Base-by-base conservation (phyloP, 768 basidiomycete genomes). In the Fistulinella prunicolor region DNA sequence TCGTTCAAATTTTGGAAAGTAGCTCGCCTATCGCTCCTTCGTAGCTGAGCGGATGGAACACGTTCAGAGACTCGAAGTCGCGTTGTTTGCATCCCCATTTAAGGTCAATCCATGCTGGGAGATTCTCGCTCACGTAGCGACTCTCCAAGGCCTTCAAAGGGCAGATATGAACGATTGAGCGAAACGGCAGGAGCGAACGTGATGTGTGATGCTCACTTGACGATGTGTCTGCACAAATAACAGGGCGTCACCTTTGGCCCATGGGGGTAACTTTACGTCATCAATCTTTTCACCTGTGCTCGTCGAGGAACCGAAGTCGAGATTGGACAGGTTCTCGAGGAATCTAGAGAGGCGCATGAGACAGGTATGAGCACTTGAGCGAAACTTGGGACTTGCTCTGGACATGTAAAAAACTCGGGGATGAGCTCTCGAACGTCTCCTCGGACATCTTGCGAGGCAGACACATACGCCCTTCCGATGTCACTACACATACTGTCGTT, bases 401-500 rank as follows among this genome's bases (percentile, higher is more conserved):
- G 89, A 53, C 82, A 87, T 3, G 83, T 86, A 54, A 78, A 93
- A 63, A 91, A 93, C 58, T 93, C 92, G 0, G 94, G 91, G 14
- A 95, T 92, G 22, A 97, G 75, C 61, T 97, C 94, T 49, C 94
- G 78, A 5, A 97, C 94, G 65, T 97, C 94, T 17, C 93, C 93
- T 38, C 94, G 76, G 43, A 89, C 79, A 60, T 96, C 93, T 29
- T 79, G 70, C 2, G 92, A 85, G 28, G 94, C 93, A 14, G 91
- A 94, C 29, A 81, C 77, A 65, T 90, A 95, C 2, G 94, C 78
- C 49, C 89, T 75, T n/a, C 78, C 73, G 9, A 96, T 72, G 53
- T 93, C 86, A 59, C 86, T 93, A 46, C 13, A 36, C 12, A 29
- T 42, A 32, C 13, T 6, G 14, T 42, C 37, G 35, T 47, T 65